Conservation (phyloP, 495 filamentous ascomycete species). For the Trichoderma erinaceum region DNA sequence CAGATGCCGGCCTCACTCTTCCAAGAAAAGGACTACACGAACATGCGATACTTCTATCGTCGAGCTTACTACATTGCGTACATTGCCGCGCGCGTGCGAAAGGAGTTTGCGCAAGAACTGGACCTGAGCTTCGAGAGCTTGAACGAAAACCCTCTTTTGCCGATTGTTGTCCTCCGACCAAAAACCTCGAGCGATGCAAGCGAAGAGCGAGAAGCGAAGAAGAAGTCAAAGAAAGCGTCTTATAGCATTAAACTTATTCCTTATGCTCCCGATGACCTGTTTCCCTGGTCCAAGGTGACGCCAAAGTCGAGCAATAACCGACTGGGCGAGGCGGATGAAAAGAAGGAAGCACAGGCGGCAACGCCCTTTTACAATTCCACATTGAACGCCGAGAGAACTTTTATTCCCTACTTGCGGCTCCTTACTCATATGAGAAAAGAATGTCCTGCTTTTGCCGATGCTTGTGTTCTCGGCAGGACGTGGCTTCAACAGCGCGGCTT, state of each 20-base stretch:
- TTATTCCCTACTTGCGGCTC: conserved; percentile 64
- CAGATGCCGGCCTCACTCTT: conserved; percentile 75
- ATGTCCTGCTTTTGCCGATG: conserved; percentile 69
- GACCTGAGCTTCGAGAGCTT: conserved; percentile 59
- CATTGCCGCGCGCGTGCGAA: conserved; percentile 61
- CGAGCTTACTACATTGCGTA: conserved; percentile 85
- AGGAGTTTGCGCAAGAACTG: conserved; percentile 44
- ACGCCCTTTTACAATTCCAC: conserved; percentile 89
- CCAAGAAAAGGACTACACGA: conserved; percentile 90
- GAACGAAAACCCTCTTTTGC: conserved; percentile 72
- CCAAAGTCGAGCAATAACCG: conserved; percentile 68
- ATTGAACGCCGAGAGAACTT: conserved; percentile 67
- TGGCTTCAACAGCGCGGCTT: conserved; percentile 91
- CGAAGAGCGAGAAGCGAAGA: conserved; percentile 13
- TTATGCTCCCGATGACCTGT: conserved; percentile 57
- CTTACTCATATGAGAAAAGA: conserved; percentile 58
- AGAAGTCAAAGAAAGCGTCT: conserved; percentile 17
- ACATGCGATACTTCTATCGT: conserved; percentile 92
- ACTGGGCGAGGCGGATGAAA: conserved; percentile 33
- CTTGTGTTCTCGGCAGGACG: conserved; percentile 74
- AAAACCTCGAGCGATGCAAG: conserved; percentile 17
- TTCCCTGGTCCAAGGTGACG: conserved; percentile 59
- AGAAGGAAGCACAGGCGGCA: conserved; percentile 36
- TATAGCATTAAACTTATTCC: conserved; percentile 74
- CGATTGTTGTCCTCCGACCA: conserved; percentile 54